These are phyloP conservation scores for Dipteronia sinensis DNA, from an alignment of 345 rosid genomes.

Conservation along the genomic window DNA sequence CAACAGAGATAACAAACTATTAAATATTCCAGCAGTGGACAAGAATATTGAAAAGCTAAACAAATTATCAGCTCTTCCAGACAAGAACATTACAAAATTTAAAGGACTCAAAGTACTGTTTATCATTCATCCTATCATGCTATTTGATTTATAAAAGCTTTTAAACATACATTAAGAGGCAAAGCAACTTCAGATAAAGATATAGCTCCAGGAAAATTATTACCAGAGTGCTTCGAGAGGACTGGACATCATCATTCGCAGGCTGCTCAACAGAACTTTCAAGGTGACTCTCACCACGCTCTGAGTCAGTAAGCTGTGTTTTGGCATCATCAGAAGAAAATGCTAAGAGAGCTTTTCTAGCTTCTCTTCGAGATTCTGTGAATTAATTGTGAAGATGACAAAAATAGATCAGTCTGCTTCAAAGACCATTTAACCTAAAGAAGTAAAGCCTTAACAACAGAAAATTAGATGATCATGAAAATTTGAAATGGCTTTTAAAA, in stretches of 20 bases:
- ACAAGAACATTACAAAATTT: neutral
- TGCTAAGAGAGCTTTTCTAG: constrained; percentile 93
- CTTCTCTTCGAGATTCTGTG: constrained; percentile 93
- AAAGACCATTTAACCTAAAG: neutral
- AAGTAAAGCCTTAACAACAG: neutral
- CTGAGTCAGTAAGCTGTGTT: constrained; percentile 33
- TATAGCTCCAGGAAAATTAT: constrained; percentile 40
- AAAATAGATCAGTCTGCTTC: neutral
- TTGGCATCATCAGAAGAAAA: constrained; percentile 67
- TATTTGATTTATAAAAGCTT: neutral
- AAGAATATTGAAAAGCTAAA: neutral
- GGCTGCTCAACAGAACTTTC: constrained; percentile 43
- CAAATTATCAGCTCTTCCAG: neutral
- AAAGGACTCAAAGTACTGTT: neutral
- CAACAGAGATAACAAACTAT: neutral
- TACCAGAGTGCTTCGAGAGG: constrained; percentile 75
- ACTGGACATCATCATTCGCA: constrained; percentile 40
- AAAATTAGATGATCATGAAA: neutral
- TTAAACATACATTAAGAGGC: neutral
- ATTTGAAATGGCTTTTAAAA: neutral
- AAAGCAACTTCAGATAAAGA: neutral
- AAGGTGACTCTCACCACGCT: constrained; percentile 39
- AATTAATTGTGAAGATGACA: constrained; percentile 15
- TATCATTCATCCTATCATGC: constrained; percentile 9
- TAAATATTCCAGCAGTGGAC: neutral